A percentile compares a stretch with the other conserved stretches of the same genome.
These are phyloP conservation scores for Russula dissimulans DNA, from an alignment of 768 basidiomycete species.

Conservation along the genomic window DNA sequence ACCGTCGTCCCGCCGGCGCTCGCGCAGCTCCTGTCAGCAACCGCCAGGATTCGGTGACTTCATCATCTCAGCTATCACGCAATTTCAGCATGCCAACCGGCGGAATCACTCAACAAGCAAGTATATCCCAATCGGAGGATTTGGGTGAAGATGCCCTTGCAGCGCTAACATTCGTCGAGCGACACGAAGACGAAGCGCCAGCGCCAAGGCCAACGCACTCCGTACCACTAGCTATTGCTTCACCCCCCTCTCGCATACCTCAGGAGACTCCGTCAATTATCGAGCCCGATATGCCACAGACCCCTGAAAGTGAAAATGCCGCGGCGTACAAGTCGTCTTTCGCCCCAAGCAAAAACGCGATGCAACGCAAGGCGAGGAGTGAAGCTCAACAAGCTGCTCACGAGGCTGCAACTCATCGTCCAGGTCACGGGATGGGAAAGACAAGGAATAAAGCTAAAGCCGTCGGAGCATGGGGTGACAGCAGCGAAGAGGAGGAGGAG, in stretches of 20 bases:
- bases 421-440: slow-evolving; percentile 46
- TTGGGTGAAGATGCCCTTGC: slow-evolving; percentile 64
- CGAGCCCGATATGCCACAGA: slow-evolving; percentile 23
- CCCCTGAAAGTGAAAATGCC: slow-evolving; percentile 19
- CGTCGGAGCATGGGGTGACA: slow-evolving; percentile 47
- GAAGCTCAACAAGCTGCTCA: slow-evolving; percentile 79
- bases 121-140: slow-evolving; percentile 31
- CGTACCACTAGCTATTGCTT: slow-evolving; percentile 21
- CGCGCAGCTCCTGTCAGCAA: slow-evolving; percentile 46
- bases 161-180: slow-evolving; percentile 66
- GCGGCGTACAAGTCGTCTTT: slow-evolving; percentile 75
- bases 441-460: slow-evolving; percentile 35
- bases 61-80: slow-evolving; percentile 15
- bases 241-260: slow-evolving; percentile 26
- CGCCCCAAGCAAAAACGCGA: slow-evolving; percentile 74
- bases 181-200: slow-evolving; percentile 30
- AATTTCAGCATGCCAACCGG: slow-evolving; percentile 6
- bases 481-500: slow-evolving; percentile 79
- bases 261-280: slow-evolving; percentile 23
- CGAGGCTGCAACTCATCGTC: slow-evolving; percentile 67
- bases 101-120: neutral
- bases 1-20: slow-evolving; percentile 65
- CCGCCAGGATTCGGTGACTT: slow-evolving; percentile 4
- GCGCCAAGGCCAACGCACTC: slow-evolving; percentile 21
- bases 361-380: slow-evolving; percentile 74